These are phyloP conservation scores for Solanum lignicaule DNA, from an alignment of 257 asterid genomes.

Conservation along the genomic window DNA sequence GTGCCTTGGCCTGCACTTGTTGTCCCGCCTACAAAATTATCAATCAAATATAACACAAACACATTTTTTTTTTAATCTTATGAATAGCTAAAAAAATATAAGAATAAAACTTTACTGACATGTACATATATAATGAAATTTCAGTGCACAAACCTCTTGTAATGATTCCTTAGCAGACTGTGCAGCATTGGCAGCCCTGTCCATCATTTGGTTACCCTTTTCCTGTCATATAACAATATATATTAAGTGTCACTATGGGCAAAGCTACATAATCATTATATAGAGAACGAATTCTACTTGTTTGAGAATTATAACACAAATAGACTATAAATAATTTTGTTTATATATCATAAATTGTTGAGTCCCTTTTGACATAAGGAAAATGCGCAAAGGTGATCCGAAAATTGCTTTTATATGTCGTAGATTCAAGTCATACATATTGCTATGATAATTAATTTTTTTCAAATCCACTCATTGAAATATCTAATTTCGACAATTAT, in stretches of 20 bases:
- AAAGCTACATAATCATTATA: background rate
- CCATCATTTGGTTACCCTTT: conserved; percentile 25
- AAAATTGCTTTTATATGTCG: background rate
- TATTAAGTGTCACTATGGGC: background rate
- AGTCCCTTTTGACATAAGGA: background rate
- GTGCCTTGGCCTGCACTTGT: conserved; percentile 18
- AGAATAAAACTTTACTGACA: background rate
- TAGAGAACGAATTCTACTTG: background rate
- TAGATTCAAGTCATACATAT: background rate
- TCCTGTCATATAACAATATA: conserved; percentile 8
- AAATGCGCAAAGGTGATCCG: background rate
- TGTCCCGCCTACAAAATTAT: conserved; percentile 9
- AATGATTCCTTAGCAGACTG: conserved; percentile 23
- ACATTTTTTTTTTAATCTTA: background rate
- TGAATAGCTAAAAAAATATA: background rate
- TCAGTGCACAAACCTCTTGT: conserved; percentile 4
- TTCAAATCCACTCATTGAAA: background rate
- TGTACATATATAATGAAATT: background rate
- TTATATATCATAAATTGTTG: background rate
- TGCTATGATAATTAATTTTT: background rate
- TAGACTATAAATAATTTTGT: background rate
- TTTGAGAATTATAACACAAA: background rate
- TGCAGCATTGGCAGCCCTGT: conserved; percentile 20
- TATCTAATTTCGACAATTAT: too few species aligned
- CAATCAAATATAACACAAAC: background rate